These are phyloP conservation scores for Boehmeria nivea DNA, from an alignment of 306 rosid genomes.

Conservation along the genomic window DNA sequence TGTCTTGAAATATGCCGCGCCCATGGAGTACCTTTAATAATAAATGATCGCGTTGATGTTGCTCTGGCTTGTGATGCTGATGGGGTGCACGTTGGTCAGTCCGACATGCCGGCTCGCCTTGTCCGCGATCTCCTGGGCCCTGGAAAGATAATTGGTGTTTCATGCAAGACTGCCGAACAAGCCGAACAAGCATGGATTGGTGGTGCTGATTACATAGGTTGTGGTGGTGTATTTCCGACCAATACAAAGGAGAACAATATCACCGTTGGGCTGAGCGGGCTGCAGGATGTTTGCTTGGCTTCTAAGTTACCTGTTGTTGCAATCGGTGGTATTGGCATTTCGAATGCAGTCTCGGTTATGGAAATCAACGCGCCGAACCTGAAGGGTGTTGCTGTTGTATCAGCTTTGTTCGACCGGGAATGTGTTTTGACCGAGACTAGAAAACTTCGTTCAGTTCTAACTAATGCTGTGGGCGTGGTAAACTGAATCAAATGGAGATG, in stretches of 20 bases:
- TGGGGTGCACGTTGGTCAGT: conserved; percentile 92
- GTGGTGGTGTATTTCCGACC: conserved; percentile 86
- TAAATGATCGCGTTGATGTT: conserved; percentile 80
- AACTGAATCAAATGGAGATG: conserved; percentile 10
- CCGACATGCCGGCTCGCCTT: conserved; percentile 66
- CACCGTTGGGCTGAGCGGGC: conserved; percentile 72
- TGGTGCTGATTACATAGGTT: conserved; percentile 86
- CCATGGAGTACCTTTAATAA: conserved; percentile 64
- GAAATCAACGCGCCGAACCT: conserved; percentile 53
- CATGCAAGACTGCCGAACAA: conserved; percentile 88
- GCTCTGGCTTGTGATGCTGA: conserved; percentile 91
- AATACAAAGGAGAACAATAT: conserved; percentile 67
- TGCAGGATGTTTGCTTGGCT: conserved; percentile 51
- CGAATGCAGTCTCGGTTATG: conserved; percentile 67
- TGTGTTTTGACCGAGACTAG: conserved; percentile 51
- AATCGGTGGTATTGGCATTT: conserved; percentile 68
- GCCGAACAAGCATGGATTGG: conserved; percentile 77
- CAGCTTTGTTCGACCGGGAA: conserved; percentile 76
- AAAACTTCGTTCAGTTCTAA: conserved; percentile 48
- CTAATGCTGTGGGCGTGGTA: conserved; percentile 30
- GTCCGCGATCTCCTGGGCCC: conserved; percentile 75
- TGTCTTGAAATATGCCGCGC: conserved; percentile 66
- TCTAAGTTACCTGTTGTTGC: conserved; percentile 91
- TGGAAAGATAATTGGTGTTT: conserved; percentile 77
- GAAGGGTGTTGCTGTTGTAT: conserved; percentile 84